Conservation (phyloP, 2,329 filamentous ascomycete species). For the Malbranchea zuffiana region DNA sequence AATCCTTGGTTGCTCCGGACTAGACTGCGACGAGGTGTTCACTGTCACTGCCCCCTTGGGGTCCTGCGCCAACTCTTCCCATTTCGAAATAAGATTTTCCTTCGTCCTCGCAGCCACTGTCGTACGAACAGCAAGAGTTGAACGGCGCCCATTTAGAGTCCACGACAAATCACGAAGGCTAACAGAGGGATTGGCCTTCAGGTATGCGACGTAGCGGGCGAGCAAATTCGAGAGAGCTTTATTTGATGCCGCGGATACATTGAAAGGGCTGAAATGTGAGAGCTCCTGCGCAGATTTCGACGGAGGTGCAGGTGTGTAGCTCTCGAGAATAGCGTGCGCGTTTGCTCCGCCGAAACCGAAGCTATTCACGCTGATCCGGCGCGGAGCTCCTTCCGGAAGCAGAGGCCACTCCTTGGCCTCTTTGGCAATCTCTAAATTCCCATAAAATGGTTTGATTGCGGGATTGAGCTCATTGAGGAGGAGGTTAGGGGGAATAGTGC, state of each 20-base stretch:
- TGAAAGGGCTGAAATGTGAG: conserved; percentile 3
- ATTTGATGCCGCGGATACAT: conserved; percentile 7
- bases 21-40: too few relatives aligned
- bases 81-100: conserved; percentile 3
- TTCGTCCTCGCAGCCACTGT: conserved; percentile 4
- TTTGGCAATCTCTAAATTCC: conserved; percentile 17
- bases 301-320: conserved; percentile 16
- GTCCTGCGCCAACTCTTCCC: neutral
- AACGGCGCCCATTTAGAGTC: conserved; percentile 5
- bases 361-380: conserved; percentile 24
- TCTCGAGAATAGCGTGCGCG: conserved; percentile 20
- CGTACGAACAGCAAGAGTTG: conserved; percentile 2
- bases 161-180: conserved; percentile 6
- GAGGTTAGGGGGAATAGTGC: conserved; percentile 20
- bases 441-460: conserved; percentile 14
- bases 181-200: conserved; percentile 1
- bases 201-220: neutral
- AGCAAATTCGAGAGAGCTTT: neutral
- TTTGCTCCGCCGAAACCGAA: conserved; percentile 27
- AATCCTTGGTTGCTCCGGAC: conserved; percentile 3
- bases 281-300: conserved; percentile 3
- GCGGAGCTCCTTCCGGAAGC: conserved; percentile 8
- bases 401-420: conserved; percentile 20
- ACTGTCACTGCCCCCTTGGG: neutral
- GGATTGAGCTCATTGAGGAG: conserved; percentile 22